Percentiles rank a stretch among this genome's conserved stretches.
These are phyloP conservation scores for Trichoderma hamatum DNA, from an alignment of 2,329 filamentous ascomycete genomes.

Conservation along the genomic window DNA sequence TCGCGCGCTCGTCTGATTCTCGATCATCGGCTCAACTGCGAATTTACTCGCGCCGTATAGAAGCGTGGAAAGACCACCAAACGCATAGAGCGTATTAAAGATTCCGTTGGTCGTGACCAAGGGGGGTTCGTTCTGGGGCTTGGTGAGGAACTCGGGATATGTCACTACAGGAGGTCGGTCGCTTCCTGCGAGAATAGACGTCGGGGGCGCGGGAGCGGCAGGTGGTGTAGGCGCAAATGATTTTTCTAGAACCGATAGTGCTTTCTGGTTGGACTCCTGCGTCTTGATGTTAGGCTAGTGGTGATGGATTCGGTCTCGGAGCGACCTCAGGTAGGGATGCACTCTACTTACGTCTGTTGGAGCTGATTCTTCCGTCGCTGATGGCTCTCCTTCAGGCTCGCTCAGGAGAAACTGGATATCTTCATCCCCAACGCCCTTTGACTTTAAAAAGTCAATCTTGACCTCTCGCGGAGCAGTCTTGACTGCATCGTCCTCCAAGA, in stretches of 20 bases:
- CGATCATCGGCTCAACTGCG: constrained; percentile 65
- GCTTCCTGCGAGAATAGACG: constrained; percentile 32
- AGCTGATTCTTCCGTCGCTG: not conserved
- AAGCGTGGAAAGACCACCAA: constrained; percentile 60
- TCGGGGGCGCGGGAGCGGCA: constrained; percentile 32
- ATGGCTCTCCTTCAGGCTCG: constrained; percentile 28
- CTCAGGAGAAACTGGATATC: constrained; percentile 70
- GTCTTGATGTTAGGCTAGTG: not conserved
- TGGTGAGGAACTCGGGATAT: constrained; percentile 70
- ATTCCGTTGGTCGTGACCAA: constrained; percentile 64
- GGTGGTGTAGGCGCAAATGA: constrained; percentile 22
- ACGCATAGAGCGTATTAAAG: constrained; percentile 61
- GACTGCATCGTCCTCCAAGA: constrained; percentile 75
- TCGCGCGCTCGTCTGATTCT: constrained; percentile 55
- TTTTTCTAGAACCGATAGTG: constrained; percentile 8
- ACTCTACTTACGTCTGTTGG: constrained; percentile 14
- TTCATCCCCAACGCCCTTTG: constrained; percentile 69
- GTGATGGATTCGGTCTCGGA: too few relatives aligned
- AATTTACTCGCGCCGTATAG: constrained; percentile 73
- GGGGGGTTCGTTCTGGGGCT: constrained; percentile 58
- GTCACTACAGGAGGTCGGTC: constrained; percentile 66
- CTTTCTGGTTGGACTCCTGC: constrained; percentile 13
- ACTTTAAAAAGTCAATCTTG: constrained; percentile 75
- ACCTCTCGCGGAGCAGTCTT: constrained; percentile 68
- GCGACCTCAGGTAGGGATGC: not conserved